Base-by-base conservation (phyloP, 768 basidiomycete species). In the Russula brevipes region DNA sequence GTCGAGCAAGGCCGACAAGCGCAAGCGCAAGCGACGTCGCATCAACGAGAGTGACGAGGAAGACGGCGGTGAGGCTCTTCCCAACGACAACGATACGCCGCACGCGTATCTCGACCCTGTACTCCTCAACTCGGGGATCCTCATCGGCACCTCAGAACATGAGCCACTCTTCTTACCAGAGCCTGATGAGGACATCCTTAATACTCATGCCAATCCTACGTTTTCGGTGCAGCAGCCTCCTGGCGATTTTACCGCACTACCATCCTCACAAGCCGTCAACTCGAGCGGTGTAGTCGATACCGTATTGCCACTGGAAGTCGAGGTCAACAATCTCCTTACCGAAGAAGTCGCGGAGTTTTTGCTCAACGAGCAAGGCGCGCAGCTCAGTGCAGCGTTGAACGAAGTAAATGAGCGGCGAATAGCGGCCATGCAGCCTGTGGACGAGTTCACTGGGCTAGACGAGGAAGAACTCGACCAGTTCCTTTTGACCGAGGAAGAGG, bases 401-500 rank as follows among this genome's bases (percentile, higher is more conserved):
- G 85, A 87, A 70, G 87, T 80, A 0, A 85, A 91, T 44, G 76
- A 83, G 68, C 78, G 84, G 54, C 82, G 87, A 30, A 78, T 81
- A 24, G 80, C 83, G 30, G 78, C 82, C 46, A 77, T 80, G 19
- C 70, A 77, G 31, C 74, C 70, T 3, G 73, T 72, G 49, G 81
- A 91, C 67, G 87, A 89, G 66, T 75, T 93, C 51, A 71, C 78
- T 24, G 91, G 88, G 16, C 78, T 98, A n/a, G 88, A 97, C 73
- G 94, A 98, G 70, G 91, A 87, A 5, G 94, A 98, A 72, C 79
- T 97, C 47, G 88, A 96, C 72, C 78, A 78, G 31, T 89, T 97
- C 71, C 76, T 92, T 59, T 75, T 94, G 30, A 84, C 81, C 8
- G 87, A 88, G 41, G 88, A 88, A 30, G 94, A 96, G 73, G 87